Evolutionary conservation across 371 early-diverging fungal genomes (phyloP).

Genomic region (Mucor piriformis): DNA sequence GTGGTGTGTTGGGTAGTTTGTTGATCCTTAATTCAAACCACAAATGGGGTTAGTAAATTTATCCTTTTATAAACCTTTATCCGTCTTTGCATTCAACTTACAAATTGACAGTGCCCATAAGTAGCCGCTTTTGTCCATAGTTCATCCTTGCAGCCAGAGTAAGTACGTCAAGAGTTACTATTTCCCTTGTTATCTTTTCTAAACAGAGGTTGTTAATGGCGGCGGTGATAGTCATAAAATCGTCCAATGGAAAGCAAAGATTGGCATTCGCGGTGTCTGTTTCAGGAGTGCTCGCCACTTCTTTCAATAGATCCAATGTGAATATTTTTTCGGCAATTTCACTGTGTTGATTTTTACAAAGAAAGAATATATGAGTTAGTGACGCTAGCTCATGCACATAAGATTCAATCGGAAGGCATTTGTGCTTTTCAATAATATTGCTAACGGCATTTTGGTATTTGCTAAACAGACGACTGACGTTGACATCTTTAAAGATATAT

Average conservation of each 20-base stretch:
- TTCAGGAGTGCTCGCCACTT: constrained; percentile 18
- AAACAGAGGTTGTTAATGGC: constrained; percentile 8
- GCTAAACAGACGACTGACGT: constrained; percentile 16
- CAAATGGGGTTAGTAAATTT: constrained; percentile 2
- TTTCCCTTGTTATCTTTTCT: constrained; percentile 15
- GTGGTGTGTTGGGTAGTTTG: constrained; percentile 5
- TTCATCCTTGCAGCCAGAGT: constrained; percentile 21
- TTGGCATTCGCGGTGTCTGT: constrained; percentile 9
- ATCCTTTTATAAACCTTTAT: constrained; percentile 13
- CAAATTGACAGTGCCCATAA: constrained; percentile 6
- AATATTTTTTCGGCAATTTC: constrained; percentile 27
- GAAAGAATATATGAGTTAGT: constrained; percentile 14
- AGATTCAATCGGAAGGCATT: constrained; percentile 16
- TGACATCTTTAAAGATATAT: constrained; percentile 15
- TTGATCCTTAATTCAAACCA: constrained; percentile 3
- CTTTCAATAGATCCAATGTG: constrained; percentile 17
- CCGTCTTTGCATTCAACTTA: constrained; percentile 2
- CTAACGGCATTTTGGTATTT: constrained; percentile 9
- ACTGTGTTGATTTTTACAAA: constrained; percentile 31
- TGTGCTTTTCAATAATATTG: constrained; percentile 12
- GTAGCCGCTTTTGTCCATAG: constrained; percentile 17
- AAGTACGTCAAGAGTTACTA: constrained; percentile 10
- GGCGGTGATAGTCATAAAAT: constrained; percentile 12
- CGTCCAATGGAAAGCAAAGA: constrained; percentile 11
- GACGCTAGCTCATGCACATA: constrained; percentile 19